Conservation (phyloP, 176 grass and related monocot species). For the Paspalum vaginatum region DNA sequence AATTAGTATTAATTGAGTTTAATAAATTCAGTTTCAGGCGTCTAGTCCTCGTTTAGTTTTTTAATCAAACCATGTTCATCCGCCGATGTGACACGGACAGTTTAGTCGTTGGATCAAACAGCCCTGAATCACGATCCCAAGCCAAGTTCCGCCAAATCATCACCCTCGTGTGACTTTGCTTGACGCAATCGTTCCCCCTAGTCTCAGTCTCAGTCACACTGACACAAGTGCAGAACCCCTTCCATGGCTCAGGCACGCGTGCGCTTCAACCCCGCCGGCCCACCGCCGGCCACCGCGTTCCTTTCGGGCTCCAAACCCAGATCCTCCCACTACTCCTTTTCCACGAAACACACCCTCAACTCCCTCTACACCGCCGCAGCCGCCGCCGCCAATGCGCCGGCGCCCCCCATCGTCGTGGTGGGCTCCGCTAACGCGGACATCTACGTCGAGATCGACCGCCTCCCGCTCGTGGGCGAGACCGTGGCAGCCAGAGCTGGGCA, state of each 20-base stretch:
- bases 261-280: conserved; percentile 29
- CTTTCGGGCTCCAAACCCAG: conserved; percentile 31
- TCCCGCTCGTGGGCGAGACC: conserved; percentile 78
- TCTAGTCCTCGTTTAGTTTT: too few species aligned
- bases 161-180: neutral
- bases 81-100: too few species aligned
- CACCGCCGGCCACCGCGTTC: conserved; percentile 32
- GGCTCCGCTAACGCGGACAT: conserved; percentile 98
- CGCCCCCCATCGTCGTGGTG: conserved; percentile 74
- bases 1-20: too few species aligned
- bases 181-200: conserved; percentile 15
- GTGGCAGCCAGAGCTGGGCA: conserved; percentile 52
- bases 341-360: conserved; percentile 6
- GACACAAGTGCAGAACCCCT: neutral
- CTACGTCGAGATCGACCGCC: conserved; percentile 91
- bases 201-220: neutral
- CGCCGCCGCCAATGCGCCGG: conserved; percentile 23
- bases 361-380: conserved; percentile 21
- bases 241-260: conserved; percentile 51
- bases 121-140: neutral
- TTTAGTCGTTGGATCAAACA: too few species aligned
- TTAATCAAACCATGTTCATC: too few species aligned
- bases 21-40: too few species aligned
- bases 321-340: conserved; percentile 45
- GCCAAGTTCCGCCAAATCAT: neutral